A percentile compares a stretch with the other conserved stretches of the same genome.
phyloP scores from a whole-genome alignment of 2,329 filamentous ascomycete genomes.

The Diaporthe australafricana region DNA sequence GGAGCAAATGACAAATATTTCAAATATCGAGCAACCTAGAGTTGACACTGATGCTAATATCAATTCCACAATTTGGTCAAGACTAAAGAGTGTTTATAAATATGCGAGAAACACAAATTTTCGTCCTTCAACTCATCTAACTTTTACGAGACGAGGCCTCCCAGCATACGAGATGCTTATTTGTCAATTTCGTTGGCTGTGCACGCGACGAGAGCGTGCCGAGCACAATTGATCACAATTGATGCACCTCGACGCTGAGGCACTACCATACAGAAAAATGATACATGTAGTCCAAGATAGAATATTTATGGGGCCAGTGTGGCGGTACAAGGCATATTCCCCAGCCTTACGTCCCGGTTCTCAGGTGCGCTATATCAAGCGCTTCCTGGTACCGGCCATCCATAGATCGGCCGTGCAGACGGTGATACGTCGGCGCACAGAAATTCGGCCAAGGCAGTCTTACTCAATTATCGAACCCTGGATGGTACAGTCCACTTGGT shows the following conservation, averaged over 20 bases:
- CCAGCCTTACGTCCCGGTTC: slow-evolving; percentile 19
- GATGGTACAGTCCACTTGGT: slow-evolving; percentile 16
- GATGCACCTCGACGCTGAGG: background rate
- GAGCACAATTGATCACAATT: background rate
- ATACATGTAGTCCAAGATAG: background rate
- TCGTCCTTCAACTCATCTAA: background rate
- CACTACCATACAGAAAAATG: background rate
- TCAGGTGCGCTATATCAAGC: background rate
- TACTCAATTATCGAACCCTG: background rate
- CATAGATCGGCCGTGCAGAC: slow-evolving; percentile 10
- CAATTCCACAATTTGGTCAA: too few species aligned
- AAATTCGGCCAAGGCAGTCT: slow-evolving; percentile 9
- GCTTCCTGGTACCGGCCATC: background rate
- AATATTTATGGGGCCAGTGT: background rate
- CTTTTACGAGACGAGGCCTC: background rate
- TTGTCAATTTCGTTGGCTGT: background rate
- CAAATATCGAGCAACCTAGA: too few species aligned
- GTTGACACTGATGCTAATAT: too few species aligned
- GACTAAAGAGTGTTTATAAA: too few species aligned
- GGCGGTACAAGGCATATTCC: background rate
- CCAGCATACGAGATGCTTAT: background rate
- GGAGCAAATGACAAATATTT: too few species aligned
- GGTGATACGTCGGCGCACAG: background rate
- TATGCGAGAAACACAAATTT: too few species aligned
- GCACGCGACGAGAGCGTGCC: background rate